These are phyloP conservation scores for Themeda triandra DNA, from an alignment of 176 grass and related monocot genomes.

Conservation along the genomic window DNA sequence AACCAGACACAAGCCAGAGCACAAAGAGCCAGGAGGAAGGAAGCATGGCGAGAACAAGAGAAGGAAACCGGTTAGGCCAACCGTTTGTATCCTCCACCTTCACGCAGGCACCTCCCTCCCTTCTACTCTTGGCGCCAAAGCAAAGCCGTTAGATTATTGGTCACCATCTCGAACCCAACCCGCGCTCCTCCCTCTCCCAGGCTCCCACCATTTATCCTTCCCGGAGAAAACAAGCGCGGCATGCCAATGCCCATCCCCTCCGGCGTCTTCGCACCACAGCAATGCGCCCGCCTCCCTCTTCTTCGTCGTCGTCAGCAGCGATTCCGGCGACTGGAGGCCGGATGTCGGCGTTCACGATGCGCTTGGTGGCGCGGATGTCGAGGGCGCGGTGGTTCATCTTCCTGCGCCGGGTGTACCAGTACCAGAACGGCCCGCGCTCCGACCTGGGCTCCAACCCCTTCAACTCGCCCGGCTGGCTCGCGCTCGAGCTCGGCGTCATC, in stretches of 20 bases:
- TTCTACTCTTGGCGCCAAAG: conserved; percentile 79
- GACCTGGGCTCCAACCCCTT: conserved; percentile 90
- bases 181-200: not conserved
- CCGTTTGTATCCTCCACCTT: conserved; percentile 35
- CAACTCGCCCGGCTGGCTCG: conserved; percentile 80
- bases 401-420: conserved; percentile 85
- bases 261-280: not conserved
- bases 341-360: conserved; percentile 43
- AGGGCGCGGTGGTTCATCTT: conserved; percentile 93
- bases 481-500: conserved; percentile 60
- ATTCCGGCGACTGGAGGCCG: not conserved
- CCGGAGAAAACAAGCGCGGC: conserved; percentile 25
- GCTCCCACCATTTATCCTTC: conserved; percentile 46
- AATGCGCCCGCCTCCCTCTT: conserved; percentile 30
- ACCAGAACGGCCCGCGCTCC: conserved; percentile 89
- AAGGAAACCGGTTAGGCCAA: conserved; percentile 53
- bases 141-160: conserved; percentile 98
- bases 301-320: conserved; percentile 11
- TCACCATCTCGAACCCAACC: conserved; percentile 67
- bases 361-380: conserved; percentile 61
- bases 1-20: conserved; percentile 38
- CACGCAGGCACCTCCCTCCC: not conserved
- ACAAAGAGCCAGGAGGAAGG: conserved; percentile 19
- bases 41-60: conserved; percentile 17
- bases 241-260: conserved; percentile 26